Conservation (phyloP, 1,139 yeast species). For the Saccharomycopsis hybrid region DNA sequence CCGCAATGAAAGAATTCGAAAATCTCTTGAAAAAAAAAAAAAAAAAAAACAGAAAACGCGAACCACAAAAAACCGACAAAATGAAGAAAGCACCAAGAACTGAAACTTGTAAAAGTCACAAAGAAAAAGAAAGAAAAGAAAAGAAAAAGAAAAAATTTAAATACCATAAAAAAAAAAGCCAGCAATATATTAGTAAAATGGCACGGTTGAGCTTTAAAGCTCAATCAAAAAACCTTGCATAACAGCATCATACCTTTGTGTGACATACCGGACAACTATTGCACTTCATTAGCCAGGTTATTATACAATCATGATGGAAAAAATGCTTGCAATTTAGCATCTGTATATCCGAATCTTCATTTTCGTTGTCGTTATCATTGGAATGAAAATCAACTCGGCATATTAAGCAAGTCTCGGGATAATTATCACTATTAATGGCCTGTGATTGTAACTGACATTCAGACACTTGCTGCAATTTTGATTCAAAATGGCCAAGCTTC, state of each 20-base stretch:
- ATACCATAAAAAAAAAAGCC: background rate
- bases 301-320: slow-evolving; percentile 18
- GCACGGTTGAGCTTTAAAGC: background rate
- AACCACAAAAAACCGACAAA: background rate
- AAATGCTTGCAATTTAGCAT: slow-evolving; percentile 12
- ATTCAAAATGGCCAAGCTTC: slow-evolving; percentile 9
- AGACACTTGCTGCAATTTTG: background rate
- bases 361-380: background rate
- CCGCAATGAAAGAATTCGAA: background rate
- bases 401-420: slow-evolving; percentile 11
- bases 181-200: background rate
- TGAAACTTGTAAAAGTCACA: too few species aligned
- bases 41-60: background rate
- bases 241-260: background rate
- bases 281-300: slow-evolving; percentile 16
- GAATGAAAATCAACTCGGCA: slow-evolving; percentile 10
- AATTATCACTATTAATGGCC: background rate
- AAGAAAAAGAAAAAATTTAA: slow-evolving; percentile 1
- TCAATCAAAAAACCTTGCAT: background rate
- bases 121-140: background rate
- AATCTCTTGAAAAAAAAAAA: background rate
- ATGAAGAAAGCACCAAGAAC: too few species aligned
- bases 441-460: background rate
- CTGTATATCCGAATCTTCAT: background rate
- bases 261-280: slow-evolving; percentile 12